Percentiles rank a stretch among this genome's conserved stretches.
Evolutionary conservation across 1,284 basidiomycete species (phyloP).

Genomic region (Moesziomyces sp.): DNA sequence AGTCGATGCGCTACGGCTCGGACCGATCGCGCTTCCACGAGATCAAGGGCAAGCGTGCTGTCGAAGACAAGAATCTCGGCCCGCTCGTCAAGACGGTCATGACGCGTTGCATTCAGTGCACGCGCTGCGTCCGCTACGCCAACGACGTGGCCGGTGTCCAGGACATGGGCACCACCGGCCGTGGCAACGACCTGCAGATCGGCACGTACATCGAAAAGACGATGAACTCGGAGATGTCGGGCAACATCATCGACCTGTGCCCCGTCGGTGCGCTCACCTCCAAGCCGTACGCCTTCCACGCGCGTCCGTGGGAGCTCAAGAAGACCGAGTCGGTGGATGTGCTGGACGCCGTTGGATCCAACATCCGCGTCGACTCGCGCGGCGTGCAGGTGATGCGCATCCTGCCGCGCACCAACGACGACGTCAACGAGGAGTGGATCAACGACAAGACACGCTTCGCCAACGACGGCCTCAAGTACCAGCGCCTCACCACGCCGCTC

Average conservation of each 20-base stretch:
- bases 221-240: constrained; percentile 96
- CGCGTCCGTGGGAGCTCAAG: constrained; percentile 98
- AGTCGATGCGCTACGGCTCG: constrained; percentile 98
- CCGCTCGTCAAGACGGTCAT: constrained; percentile 99
- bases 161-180: constrained; percentile 94
- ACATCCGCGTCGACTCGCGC: constrained; percentile 95
- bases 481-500: constrained; percentile 91
- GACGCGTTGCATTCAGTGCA: constrained; percentile 99
- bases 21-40: constrained; percentile 98
- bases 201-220: constrained; percentile 98
- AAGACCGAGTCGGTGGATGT: constrained; percentile 97
- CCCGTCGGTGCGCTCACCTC: constrained; percentile 94
- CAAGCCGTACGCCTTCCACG: constrained; percentile 97
- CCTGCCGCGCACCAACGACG: constrained; percentile 94
- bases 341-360: constrained; percentile 96
- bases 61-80: constrained; percentile 98
- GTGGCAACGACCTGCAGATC: constrained; percentile 98
- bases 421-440: constrained; percentile 99
- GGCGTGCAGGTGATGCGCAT: constrained; percentile 97
- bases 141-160: constrained; percentile 99
- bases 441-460: constrained; percentile 98
- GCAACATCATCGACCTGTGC: constrained; percentile 96
- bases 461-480: constrained; percentile 93
- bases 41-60: constrained; percentile 95
- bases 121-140: constrained; percentile 97